Base-by-base conservation (phyloP, 371 early-diverging fungal species). In the Mucor sp. region DNA sequence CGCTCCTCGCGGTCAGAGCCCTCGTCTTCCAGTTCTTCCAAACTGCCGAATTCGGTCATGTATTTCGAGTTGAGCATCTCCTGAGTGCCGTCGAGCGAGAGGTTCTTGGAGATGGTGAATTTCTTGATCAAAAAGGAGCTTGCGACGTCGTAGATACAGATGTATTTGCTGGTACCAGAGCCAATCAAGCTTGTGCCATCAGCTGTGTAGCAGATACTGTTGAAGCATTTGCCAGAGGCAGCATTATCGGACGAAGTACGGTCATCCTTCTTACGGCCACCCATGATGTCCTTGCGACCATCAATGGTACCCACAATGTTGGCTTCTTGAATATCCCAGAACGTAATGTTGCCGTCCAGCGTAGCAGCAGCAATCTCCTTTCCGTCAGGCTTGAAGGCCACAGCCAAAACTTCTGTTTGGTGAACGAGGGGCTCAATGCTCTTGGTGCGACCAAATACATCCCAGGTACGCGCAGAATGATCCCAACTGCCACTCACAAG, bases 401-500 rank as follows among this genome's bases (percentile, higher is more conserved):
- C 74, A 0, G 96, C 90, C 50, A 98, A 81, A 0, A 98, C 95
- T 69, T 98, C 98, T 2, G 91, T 82, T 60, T 80, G 81, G 76
- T 95, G 95, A 21, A 90, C 88, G 57, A 95, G 87, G 4, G 88
- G 70, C 71, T 98, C 98, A 33, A 91, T 85, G 12, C 74, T 73
- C 79, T 95, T 94, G 53, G 81, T 83, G 65, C 98, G 91, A 55
- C 91, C 91, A 85, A 96, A 98, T 0, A 96, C 90, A 74, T 97
- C 95, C 99, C 99, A 99, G 11, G 92, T 82, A 28, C 96, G 90
- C 61, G 94, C 94, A 4, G 95, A 92, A 68, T 88, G 87, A 79
- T 99, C 99, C 99, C 99, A 98, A 8, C 97, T 96, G 6, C 93
- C 91, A 6, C 96, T 94, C 1, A 90, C 89, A 41, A 94, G 74